Percentiles rank a stretch among this genome's conserved stretches.
Evolutionary conservation across 179 eudicot species (phyloP).

Genomic region (Corrigiola litoralis): DNA sequence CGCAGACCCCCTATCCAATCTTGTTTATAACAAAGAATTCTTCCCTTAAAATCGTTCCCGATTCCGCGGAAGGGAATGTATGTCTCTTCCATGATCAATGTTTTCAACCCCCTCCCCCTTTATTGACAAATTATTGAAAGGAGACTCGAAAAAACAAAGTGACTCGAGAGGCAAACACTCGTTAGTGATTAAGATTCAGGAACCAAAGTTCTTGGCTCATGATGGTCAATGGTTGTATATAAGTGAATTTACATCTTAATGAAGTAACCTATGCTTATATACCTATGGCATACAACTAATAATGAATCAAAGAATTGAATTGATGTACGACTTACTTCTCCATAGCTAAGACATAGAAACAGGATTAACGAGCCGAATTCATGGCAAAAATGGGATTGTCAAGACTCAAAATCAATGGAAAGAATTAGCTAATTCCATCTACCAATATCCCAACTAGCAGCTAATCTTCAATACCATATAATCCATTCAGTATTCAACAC

Average conservation of each 20-base stretch:
- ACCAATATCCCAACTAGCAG: constrained; percentile 32
- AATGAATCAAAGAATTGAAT: constrained; percentile 50
- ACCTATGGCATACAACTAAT: constrained; percentile 15
- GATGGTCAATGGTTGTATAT: constrained; percentile 17
- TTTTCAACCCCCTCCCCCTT: constrained; percentile 11
- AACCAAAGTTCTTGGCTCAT: constrained; percentile 29
- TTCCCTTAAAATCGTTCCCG: constrained; percentile 81
- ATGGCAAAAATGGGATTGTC: constrained; percentile 19
- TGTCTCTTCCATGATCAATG: constrained; percentile 77
- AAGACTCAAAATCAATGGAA: constrained; percentile 18
- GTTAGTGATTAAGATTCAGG: constrained; percentile 12
- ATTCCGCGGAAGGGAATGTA: constrained; percentile 95
- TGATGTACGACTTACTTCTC: constrained; percentile 42
- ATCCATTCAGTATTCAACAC: constrained; percentile 30
- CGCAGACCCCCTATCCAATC: constrained; percentile 94
- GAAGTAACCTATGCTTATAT: constrained; percentile 17
- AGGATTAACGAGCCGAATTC: constrained; percentile 39
- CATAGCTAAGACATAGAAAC: constrained; percentile 22
- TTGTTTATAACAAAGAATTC: constrained; percentile 89
- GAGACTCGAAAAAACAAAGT: constrained; percentile 26
- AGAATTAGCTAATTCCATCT: constrained; percentile 30
- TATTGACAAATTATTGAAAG: constrained; percentile 15
- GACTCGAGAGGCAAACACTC: constrained; percentile 60
- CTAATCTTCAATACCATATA: constrained; percentile 25
- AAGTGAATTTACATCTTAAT: constrained; percentile 41